Percentiles rank a stretch among this genome's conserved stretches.
Conservation (phyloP, 345 rosid genomes). For the Pelargonium nanum region DNA sequence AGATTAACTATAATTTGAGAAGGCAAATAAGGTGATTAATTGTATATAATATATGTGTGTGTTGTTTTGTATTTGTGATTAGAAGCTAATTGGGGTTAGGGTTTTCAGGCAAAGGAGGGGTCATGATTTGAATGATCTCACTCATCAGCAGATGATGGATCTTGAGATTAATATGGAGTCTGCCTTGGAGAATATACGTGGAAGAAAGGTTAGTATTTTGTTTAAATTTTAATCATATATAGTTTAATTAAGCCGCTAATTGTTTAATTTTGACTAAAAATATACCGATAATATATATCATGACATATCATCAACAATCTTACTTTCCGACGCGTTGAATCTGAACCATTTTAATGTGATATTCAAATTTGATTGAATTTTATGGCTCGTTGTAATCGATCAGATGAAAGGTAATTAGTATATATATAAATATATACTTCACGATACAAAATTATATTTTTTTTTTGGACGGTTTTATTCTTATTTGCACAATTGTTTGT, state of each 20-base stretch:
- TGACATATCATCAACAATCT: too few relatives aligned
- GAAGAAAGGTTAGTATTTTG: conserved; percentile 30
- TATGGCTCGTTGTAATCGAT: too few relatives aligned
- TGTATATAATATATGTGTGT: background rate
- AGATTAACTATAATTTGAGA: conserved; percentile 35
- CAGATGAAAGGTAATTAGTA: too few relatives aligned
- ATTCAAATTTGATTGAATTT: too few relatives aligned
- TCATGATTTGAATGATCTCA: conserved; percentile 33
- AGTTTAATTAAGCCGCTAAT: background rate
- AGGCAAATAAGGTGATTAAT: conserved; percentile 36
- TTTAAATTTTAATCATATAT: background rate
- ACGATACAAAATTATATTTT: too few relatives aligned
- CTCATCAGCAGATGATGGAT: conserved; percentile 24
- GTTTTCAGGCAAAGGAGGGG: conserved; percentile 42
- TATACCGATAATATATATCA: background rate
- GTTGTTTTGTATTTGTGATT: too few relatives aligned
- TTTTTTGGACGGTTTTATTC: too few relatives aligned
- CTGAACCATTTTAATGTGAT: too few relatives aligned
- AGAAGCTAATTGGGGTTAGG: background rate
- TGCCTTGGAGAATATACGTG: conserved; percentile 26
- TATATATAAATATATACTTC: too few relatives aligned
- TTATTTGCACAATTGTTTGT: too few relatives aligned
- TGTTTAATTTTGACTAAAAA: background rate
- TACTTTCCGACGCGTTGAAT: too few relatives aligned
- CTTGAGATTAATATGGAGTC: conserved; percentile 34